A percentile compares a stretch with the other conserved stretches of the same genome.
These are phyloP conservation scores for Stephanodiscus minutulus DNA, from an alignment of 108 stramenopile genomes.

Conservation along the genomic window DNA sequence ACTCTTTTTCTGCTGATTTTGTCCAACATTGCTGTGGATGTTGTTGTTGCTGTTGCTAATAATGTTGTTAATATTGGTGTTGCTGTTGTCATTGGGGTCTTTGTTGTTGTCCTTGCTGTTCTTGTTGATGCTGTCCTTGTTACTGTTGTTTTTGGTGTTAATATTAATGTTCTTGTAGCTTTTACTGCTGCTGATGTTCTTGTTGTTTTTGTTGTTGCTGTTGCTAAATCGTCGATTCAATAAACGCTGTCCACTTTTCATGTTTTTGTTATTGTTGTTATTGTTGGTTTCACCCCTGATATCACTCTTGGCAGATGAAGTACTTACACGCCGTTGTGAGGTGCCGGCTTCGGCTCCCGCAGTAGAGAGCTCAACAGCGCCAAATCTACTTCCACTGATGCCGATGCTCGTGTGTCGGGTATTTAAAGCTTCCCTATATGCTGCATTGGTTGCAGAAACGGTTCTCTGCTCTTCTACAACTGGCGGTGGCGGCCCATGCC, in stretches of 20 bases:
- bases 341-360: not conserved
- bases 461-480: not conserved
- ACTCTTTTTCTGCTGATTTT: no score
- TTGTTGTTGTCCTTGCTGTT: no score
- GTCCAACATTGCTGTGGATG: no score
- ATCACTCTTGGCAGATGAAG: not conserved
- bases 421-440: not conserved
- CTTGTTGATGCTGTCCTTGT: not conserved
- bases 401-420: not conserved
- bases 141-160: no score
- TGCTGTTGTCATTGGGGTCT: not conserved
- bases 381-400: not conserved
- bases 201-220: not conserved
- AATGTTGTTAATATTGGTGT: not conserved
- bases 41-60: no score
- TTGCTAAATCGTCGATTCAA: no score
- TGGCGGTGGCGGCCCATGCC: not conserved
- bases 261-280: not conserved
- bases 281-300: not conserved
- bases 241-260: no score
- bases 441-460: constrained; percentile 5
- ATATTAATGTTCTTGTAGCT: not conserved
- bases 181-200: no score
- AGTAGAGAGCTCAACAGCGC: not conserved
- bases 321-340: not conserved